Evolutionary conservation across 192 early-diverging fungal genomes (phyloP), one percentile per base, ranked within the genome.

Genomic region (Umbelopsis sp.): DNA sequence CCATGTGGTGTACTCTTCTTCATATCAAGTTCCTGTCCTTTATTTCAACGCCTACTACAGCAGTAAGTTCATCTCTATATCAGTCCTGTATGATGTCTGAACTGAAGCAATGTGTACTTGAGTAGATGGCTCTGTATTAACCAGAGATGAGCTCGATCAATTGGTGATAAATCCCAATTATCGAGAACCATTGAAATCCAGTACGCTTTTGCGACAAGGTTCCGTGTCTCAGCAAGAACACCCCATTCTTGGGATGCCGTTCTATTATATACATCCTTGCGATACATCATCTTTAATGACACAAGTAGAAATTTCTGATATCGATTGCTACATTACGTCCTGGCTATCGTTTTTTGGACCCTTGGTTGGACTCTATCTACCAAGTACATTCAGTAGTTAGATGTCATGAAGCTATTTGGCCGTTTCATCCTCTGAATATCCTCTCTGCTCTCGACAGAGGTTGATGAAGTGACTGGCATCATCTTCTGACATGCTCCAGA

Each of bases 191-290:
- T 52, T 85, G n/a, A 49, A 66, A 33, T 58, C 66, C 13, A 61
- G 25, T 61, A 18, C 55, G 30, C 12, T 61, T 6, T n/a, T 61
- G 7, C 55, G 35, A 16, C 55, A 61, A 13, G 71, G 67, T 46
- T 71, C 66, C 16, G 21, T 74, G 1, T 65, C 74, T 12, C 67
- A 66, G 33, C 55, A 84, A 74, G 89, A 90, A 30, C 89, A 90
- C 67, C 89, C 89, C 1, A 46, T 82, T 12, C 55, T 88, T 1
- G 74, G 75, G 11, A 49, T 78, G 0, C 89, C 89, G 0, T 88
- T 82, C 55, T 89, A 76, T 69, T 87, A 80, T 67, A 71, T 90
- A 55, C 89, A 90, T 71, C 89, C 89, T 12, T 90, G 89, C 69
- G 80, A 88, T 25, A 90, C 89, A 18, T 69, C 81, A n/a, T 30